Evolutionary conservation across 2,329 filamentous ascomycete genomes (phyloP).

Genomic region (Claviceps purpurea): DNA sequence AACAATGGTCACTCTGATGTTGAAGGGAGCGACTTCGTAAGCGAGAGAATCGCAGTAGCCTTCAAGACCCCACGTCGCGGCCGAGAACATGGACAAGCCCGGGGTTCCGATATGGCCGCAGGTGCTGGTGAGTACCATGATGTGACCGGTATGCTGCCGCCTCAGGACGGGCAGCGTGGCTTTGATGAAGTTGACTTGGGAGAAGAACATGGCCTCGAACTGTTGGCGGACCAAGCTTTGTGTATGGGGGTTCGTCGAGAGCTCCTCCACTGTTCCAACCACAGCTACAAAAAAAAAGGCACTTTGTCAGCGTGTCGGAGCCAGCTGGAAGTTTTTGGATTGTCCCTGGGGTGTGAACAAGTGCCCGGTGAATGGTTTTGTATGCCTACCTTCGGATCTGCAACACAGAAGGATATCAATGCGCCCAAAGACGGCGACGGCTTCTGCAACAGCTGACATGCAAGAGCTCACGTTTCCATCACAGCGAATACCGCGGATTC

Average conservation of each 20-base stretch:
- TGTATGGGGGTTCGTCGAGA: constrained; percentile 59
- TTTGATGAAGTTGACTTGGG: constrained; percentile 91
- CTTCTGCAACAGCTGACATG: constrained; percentile 76
- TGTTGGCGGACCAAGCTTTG: constrained; percentile 75
- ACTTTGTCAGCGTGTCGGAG: neutral
- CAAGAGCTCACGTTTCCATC: constrained; percentile 58
- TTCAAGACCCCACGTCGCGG: constrained; percentile 87
- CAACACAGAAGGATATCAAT: constrained; percentile 88
- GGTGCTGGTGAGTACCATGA: constrained; percentile 79
- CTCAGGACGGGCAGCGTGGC: constrained; percentile 70
- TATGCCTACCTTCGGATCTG: constrained; percentile 59
- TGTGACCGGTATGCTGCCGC: constrained; percentile 70
- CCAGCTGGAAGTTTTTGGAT: neutral
- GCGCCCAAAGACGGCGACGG: constrained; percentile 68
- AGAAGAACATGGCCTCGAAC: constrained; percentile 91
- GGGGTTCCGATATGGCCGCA: constrained; percentile 89
- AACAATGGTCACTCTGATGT: constrained; percentile 89
- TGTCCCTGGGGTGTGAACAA: neutral
- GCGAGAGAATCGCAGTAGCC: constrained; percentile 91
- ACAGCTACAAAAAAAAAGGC: constrained; percentile 57
- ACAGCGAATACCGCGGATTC: constrained; percentile 53
- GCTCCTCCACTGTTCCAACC: constrained; percentile 82
- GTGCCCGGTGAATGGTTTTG: neutral
- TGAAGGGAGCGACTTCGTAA: constrained; percentile 94
- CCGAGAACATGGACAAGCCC: constrained; percentile 79